Conservation (phyloP, 768 basidiomycete genomes). For the Tephrocybe sp. region DNA sequence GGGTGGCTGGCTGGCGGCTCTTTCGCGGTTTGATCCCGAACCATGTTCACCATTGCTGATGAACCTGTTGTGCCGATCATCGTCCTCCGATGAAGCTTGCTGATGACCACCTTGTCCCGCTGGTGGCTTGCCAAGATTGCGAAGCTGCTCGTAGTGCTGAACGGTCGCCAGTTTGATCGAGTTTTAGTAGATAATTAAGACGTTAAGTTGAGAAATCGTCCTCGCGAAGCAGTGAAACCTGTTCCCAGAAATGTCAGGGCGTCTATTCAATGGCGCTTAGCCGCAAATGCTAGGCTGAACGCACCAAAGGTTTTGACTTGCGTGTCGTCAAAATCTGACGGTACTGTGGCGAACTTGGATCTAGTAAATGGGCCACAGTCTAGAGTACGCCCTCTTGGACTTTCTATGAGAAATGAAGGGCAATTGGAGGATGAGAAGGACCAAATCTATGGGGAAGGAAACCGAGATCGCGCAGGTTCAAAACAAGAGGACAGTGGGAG, state of each 20-base stretch:
- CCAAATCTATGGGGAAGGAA: constrained; percentile 19
- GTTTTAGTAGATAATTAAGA: constrained; percentile 14
- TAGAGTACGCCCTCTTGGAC: constrained; percentile 9
- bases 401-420: constrained; percentile 18
- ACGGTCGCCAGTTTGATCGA: constrained; percentile 20
- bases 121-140: constrained; percentile 20
- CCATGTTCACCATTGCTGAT: constrained; percentile 42
- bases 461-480: constrained; percentile 15
- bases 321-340: constrained; percentile 17
- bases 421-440: constrained; percentile 14
- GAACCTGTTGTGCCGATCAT: constrained; percentile 63
- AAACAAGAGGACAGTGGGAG: constrained; percentile 22
- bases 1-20: constrained; percentile 72
- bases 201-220: constrained; percentile 13
- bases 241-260: constrained; percentile 6
- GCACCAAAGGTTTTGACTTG: constrained; percentile 14
- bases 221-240: constrained; percentile 6
- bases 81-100: constrained; percentile 38
- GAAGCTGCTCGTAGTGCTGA: constrained; percentile 21
- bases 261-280: background rate
- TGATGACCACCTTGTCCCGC: constrained; percentile 31
- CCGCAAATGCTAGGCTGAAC: constrained; percentile 1
- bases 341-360: constrained; percentile 13
- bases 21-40: constrained; percentile 48
- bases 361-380: constrained; percentile 14